Evolutionary conservation across 2,329 filamentous ascomycete species (phyloP).

Genomic region (Escovopsis weberi): DNA sequence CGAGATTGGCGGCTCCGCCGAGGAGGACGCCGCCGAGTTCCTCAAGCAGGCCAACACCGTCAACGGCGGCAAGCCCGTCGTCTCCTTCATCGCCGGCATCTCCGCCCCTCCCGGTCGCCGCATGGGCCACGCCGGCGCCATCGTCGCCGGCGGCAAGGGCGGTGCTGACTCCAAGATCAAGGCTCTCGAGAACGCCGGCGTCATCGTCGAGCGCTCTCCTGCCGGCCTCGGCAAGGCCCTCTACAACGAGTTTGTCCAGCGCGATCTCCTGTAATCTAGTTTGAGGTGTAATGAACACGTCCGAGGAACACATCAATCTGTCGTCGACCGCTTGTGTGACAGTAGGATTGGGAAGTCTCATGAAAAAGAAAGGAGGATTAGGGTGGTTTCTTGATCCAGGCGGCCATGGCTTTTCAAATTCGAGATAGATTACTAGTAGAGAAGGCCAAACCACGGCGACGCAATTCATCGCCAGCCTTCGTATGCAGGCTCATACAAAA

Average conservation of each 20-base stretch:
- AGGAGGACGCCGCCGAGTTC: slow-evolving; percentile 97
- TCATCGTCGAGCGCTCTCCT: slow-evolving; percentile 90
- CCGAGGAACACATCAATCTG: no score
- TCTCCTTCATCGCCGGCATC: slow-evolving; percentile 97
- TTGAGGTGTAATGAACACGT: background rate
- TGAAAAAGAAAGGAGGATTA: no score
- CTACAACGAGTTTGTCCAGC: slow-evolving; percentile 89
- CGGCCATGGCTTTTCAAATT: no score
- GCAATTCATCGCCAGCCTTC: no score
- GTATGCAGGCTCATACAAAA: no score
- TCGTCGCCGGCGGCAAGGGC: slow-evolving; percentile 94
- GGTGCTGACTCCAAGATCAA: slow-evolving; percentile 97
- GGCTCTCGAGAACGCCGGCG: slow-evolving; percentile 82
- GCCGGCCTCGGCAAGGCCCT: slow-evolving; percentile 85
- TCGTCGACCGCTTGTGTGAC: no score
- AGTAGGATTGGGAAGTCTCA: no score
- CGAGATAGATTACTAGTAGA: no score
- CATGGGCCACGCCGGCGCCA: slow-evolving; percentile 98
- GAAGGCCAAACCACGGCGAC: no score
- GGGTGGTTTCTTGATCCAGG: no score
- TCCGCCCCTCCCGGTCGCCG: slow-evolving; percentile 88
- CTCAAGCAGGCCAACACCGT: slow-evolving; percentile 80
- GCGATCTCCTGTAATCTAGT: slow-evolving; percentile 67
- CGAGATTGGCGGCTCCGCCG: slow-evolving; percentile 92
- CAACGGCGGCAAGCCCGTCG: slow-evolving; percentile 79